A percentile compares a stretch with the other conserved stretches of the same genome.
Evolutionary conservation across 2,329 filamentous ascomycete species (phyloP).

Genomic region (Tolypocladium guangdongense): DNA sequence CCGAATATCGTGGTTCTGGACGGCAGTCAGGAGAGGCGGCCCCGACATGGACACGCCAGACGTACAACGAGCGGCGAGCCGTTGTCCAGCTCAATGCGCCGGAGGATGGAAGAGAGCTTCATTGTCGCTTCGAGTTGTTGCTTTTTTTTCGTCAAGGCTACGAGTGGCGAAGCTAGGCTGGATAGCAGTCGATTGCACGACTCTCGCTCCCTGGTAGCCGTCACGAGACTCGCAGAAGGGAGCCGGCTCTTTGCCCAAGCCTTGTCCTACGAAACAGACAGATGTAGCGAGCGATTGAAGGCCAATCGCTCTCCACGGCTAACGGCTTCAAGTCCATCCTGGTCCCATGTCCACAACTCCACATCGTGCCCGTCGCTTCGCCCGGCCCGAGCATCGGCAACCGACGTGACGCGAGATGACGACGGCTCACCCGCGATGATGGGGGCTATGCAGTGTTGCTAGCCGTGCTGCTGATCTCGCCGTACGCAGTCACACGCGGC

Average conservation of each 20-base stretch:
- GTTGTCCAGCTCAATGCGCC: background rate
- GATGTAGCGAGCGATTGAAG: background rate
- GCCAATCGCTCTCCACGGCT: too few relatives aligned
- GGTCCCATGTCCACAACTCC: background rate
- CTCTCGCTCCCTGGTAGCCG: background rate
- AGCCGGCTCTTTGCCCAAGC: background rate
- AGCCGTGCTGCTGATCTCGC: too few relatives aligned
- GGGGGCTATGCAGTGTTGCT: too few relatives aligned
- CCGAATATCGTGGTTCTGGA: slow-evolving; percentile 37
- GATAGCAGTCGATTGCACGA: background rate
- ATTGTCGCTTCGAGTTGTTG: background rate
- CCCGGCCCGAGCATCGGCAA: background rate
- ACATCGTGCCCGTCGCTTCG: background rate
- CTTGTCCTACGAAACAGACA: too few relatives aligned
- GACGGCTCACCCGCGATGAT: background rate
- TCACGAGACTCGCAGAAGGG: background rate
- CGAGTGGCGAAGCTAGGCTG: background rate
- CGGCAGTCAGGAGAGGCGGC: background rate
- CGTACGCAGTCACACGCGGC: too few relatives aligned
- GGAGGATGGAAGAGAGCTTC: background rate
- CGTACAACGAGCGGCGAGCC: slow-evolving; percentile 1
- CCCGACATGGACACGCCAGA: background rate
- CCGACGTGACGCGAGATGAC: background rate
- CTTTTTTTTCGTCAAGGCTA: background rate
- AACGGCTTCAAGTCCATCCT: too few relatives aligned